phyloP scores from a whole-genome alignment of 1,284 basidiomycete species.

The Boletus subluridellus region DNA sequence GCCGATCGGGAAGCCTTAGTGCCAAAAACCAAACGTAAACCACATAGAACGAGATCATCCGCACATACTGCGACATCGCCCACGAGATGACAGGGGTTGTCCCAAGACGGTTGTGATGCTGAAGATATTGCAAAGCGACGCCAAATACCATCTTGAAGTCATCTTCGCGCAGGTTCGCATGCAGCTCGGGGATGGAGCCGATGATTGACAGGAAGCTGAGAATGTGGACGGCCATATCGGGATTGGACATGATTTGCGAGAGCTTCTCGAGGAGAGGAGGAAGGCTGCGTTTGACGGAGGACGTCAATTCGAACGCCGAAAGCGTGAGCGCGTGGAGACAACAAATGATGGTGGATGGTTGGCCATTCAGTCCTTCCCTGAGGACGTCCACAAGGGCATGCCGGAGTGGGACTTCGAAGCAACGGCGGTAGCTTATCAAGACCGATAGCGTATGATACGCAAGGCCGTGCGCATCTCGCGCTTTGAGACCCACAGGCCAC shows the following conservation, averaged over 20 bases:
- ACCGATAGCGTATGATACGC: slow-evolving; percentile 88
- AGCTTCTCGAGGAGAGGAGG: slow-evolving; percentile 84
- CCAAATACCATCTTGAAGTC: slow-evolving; percentile 96
- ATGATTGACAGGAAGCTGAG: slow-evolving; percentile 89
- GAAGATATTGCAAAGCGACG: slow-evolving; percentile 92
- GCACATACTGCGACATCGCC: slow-evolving; percentile 93
- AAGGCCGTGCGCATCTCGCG: slow-evolving; percentile 83
- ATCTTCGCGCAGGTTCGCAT: slow-evolving; percentile 89
- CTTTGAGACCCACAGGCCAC: slow-evolving; percentile 64
- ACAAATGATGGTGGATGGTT: slow-evolving; percentile 81
- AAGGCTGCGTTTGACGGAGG: slow-evolving; percentile 79
- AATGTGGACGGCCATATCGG: slow-evolving; percentile 93
- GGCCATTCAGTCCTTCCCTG: slow-evolving; percentile 75
- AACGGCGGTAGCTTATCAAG: slow-evolving; percentile 82
- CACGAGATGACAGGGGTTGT: slow-evolving; percentile 65
- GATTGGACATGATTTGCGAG: slow-evolving; percentile 92
- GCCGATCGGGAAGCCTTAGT: slow-evolving; percentile 81
- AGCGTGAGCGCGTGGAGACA: slow-evolving; percentile 90
- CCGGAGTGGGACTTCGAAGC: slow-evolving; percentile 68
- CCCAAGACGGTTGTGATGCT: slow-evolving; percentile 79
- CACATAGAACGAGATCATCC: slow-evolving; percentile 89
- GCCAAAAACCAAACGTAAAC: slow-evolving; percentile 97
- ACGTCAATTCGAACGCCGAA: slow-evolving; percentile 84
- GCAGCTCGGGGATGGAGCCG: slow-evolving; percentile 75
- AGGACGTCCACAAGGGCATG: slow-evolving; percentile 84